Percentiles rank a stretch among this genome's conserved stretches.
These are phyloP conservation scores for Mucor irregularis DNA, from an alignment of 371 early-diverging fungal genomes.

Conservation along the genomic window DNA sequence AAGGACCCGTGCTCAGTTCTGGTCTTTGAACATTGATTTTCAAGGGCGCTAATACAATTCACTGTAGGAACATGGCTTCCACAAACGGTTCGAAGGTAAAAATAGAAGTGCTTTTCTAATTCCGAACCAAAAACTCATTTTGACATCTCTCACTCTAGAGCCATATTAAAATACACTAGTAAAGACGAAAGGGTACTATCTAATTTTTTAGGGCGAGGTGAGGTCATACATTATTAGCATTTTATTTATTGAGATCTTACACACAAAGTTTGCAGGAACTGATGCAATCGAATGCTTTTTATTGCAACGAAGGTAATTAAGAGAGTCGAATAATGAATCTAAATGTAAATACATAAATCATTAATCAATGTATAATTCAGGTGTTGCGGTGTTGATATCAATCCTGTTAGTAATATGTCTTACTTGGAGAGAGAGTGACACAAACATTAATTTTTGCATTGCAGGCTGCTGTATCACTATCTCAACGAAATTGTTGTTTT, in stretches of 20 bases:
- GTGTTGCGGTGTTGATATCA: constrained; percentile 88
- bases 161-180: constrained; percentile 73
- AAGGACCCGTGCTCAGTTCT: constrained; percentile 1
- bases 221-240: too few species aligned
- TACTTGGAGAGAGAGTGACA: too few species aligned
- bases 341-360: too few species aligned
- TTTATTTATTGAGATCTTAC: too few species aligned
- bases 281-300: constrained; percentile 92
- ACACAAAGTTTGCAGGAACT: constrained; percentile 48
- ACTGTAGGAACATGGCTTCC: constrained; percentile 87
- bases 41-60: neutral
- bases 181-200: constrained; percentile 81
- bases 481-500: constrained; percentile 86
- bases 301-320: constrained; percentile 66
- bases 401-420: constrained; percentile 78
- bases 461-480: constrained; percentile 80
- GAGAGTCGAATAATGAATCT: neutral
- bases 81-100: constrained; percentile 81
- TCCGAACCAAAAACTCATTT: neutral
- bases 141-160: constrained; percentile 35
- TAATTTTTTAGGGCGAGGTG: constrained; percentile 88
- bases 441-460: neutral
- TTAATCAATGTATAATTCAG: too few species aligned
- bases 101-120: too few species aligned
- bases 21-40: neutral